A percentile compares a stretch with the other conserved stretches of the same genome.
phyloP scores from a whole-genome alignment of 257 asterid species.

The Oldenlandia corymbosa region DNA sequence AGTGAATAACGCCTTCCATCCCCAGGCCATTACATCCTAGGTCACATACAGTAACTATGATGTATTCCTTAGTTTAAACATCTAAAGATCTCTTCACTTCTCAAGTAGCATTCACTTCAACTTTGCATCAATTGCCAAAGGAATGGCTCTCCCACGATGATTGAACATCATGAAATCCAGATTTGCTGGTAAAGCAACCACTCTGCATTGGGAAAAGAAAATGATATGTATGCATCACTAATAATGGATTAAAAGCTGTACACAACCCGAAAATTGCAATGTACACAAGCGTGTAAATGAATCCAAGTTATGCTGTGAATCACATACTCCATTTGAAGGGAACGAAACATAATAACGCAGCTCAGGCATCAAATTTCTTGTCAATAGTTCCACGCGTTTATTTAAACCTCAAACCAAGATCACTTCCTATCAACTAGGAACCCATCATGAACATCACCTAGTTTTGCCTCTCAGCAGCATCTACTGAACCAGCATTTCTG shows the following conservation, averaged over 20 bases:
- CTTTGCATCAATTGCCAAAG: constrained; percentile 49
- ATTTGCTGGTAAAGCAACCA: constrained; percentile 73
- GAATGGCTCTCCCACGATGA: constrained; percentile 88
- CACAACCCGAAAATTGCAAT: neutral
- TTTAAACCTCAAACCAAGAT: neutral
- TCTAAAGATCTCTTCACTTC: neutral
- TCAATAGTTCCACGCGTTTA: neutral
- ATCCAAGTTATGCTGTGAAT: neutral
- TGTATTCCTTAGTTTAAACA: neutral
- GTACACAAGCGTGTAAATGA: neutral
- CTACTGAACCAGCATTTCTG: neutral
- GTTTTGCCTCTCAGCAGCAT: neutral
- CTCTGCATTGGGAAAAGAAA: constrained; percentile 38
- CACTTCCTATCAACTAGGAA: neutral
- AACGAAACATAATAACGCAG: neutral
- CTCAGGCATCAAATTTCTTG: neutral
- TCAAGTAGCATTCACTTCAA: constrained; percentile 35
- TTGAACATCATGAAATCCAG: constrained; percentile 90
- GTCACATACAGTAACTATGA: neutral
- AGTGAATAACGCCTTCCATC: neutral
- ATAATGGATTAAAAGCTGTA: too few species aligned
- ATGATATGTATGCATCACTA: neutral
- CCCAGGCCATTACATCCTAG: neutral
- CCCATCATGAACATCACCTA: too few species aligned
- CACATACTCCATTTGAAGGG: neutral